Base-by-base conservation (phyloP, 352 stramenopile species). In the Pythium apleroticum region DNA sequence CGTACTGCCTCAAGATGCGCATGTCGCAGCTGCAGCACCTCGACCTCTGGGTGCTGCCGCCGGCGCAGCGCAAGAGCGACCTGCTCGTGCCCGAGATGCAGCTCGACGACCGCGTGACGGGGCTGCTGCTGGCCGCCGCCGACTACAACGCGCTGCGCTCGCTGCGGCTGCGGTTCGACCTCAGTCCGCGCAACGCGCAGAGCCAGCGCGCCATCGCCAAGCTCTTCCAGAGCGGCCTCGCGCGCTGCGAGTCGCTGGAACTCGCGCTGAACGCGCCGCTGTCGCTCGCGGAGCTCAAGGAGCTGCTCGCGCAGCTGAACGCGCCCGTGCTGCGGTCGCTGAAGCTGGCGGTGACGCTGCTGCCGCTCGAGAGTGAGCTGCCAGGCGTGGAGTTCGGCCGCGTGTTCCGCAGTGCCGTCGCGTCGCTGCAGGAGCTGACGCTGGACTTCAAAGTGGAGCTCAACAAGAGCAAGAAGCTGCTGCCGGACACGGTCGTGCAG, bases 21-120 rank as follows among this genome's bases (percentile, higher is more conserved):
- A 77, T 89, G 50, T 63, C 75, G 52, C 76, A 88, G 50, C 52
- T 90, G 15, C 79, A 81, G 48, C 60, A 81, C 49, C 69, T 90
- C 28, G 78, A 90, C 9, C 43, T 90, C 19, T 68, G 52, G 52
- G 30, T 72, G n/a, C 25, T 72, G 20, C 20, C 65, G 19, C 53
- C 59, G 14, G 3, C 10, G 15, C 39, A 60, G 9, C 65, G 65
- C 41, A 66, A 66, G 35, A 33, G 14, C n/a, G 57, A 70, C 10
- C 24, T 28, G 20, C n/a, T 63, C 4, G 39, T 53, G 11, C 50
- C 35, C 7, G 61, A 54, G 22, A 25, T 58, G 37, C 41, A 57
- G 9, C 43, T 79, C 17, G 69, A 72, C 17, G 59, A 60, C 9
- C 50, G 50, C 11, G 46, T 79, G 3, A 48, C 50, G 12, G 60